Evolutionary conservation across 139 green algal species (phyloP).

Genomic region (Tetraselmis striata): DNA sequence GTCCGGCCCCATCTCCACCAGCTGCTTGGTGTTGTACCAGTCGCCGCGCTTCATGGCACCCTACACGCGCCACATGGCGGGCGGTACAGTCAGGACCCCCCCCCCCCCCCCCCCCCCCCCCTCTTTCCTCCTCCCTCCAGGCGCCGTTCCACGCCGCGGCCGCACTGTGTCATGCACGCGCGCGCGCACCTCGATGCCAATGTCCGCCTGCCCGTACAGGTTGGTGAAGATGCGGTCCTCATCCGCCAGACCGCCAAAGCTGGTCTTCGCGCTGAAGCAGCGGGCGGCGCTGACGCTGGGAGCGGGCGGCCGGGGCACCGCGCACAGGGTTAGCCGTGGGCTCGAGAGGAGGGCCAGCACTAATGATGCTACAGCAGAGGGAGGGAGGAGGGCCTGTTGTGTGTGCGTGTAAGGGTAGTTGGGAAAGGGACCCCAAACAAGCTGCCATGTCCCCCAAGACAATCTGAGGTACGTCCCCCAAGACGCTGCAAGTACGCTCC

Average conservation of each 20-base stretch:
- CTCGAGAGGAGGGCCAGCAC: not conserved
- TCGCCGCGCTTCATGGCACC: slow-evolving; percentile 70
- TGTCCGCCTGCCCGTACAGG: slow-evolving; percentile 87
- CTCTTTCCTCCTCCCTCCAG: not conserved
- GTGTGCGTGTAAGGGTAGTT: too few species aligned
- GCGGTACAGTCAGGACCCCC: not conserved
- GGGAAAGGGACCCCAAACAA: too few species aligned
- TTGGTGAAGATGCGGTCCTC: slow-evolving; percentile 98
- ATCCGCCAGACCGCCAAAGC: slow-evolving; percentile 77
- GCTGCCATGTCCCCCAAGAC: too few species aligned
- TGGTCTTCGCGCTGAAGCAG: slow-evolving; percentile 31
- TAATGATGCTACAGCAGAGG: not conserved
- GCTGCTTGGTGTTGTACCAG: slow-evolving; percentile 87
- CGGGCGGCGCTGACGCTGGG: not conserved
- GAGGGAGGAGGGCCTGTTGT: too few species aligned
- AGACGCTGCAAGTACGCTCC: too few species aligned
- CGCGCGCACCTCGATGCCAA: slow-evolving; percentile 70
- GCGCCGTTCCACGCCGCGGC: not conserved
- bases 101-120: not conserved
- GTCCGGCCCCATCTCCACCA: slow-evolving; percentile 80
- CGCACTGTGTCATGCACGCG: too few species aligned
- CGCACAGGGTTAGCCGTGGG: too few species aligned
- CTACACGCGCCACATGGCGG: too few species aligned
- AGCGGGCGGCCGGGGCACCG: not conserved
- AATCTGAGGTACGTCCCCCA: too few species aligned